phyloP scores from a whole-genome alignment of 768 basidiomycete species.

The Amylocystis lapponica region DNA sequence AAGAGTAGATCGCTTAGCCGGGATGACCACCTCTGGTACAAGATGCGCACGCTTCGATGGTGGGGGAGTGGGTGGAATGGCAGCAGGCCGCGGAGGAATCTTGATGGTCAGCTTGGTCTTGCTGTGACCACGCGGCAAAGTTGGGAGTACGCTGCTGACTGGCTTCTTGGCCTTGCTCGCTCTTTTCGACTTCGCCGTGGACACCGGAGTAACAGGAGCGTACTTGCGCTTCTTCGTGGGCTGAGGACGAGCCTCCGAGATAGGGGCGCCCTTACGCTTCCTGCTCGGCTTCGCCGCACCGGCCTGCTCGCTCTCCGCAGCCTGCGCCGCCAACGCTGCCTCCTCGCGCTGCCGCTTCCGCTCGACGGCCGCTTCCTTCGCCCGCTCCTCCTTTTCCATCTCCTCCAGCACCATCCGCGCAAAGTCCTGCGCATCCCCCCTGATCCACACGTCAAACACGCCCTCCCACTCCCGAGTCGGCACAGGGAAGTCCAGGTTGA shows the following conservation, averaged over 20 bases:
- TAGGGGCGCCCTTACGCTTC: constrained; percentile 12
- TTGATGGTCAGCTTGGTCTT: constrained; percentile 11
- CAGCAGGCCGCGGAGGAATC: constrained; percentile 5
- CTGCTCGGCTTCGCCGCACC: neutral
- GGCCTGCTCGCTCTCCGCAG: constrained; percentile 6
- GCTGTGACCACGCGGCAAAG: neutral
- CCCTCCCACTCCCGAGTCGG: constrained; percentile 85
- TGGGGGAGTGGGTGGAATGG: neutral
- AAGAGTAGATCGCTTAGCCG: no score
- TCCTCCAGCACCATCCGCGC: constrained; percentile 54
- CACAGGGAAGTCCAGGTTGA: constrained; percentile 84
- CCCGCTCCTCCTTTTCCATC: constrained; percentile 46
- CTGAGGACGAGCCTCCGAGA: neutral
- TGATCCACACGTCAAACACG: constrained; percentile 86
- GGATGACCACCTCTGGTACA: neutral
- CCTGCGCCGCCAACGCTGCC: constrained; percentile 23
- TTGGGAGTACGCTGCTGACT: neutral
- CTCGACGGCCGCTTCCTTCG: constrained; percentile 50
- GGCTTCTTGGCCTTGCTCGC: constrained; percentile 5
- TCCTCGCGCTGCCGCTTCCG: constrained; percentile 54
- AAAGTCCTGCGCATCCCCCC: constrained; percentile 83
- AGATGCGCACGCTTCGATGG: neutral
- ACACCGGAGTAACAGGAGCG: constrained; percentile 7
- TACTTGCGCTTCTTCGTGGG: constrained; percentile 12
- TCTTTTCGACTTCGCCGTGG: constrained; percentile 9